A percentile compares a stretch with the other conserved stretches of the same genome.
phyloP scores from a whole-genome alignment of 2,329 filamentous ascomycete species.

The Fusarium nisikadoi region DNA sequence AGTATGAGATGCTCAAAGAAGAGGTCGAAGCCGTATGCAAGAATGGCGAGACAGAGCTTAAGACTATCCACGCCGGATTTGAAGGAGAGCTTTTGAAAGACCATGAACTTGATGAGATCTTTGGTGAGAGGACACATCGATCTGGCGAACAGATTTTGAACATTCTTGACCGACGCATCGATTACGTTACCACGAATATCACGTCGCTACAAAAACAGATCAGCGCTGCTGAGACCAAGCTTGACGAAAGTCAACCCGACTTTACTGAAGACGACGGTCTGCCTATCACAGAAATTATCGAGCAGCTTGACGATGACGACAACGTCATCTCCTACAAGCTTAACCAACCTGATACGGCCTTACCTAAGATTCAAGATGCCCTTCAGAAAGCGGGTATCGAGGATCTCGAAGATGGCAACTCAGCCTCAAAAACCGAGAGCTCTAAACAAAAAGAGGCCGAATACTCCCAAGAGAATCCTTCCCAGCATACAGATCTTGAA shows the following conservation, averaged over 20 bases:
- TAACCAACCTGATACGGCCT: constrained; percentile 73
- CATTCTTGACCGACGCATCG: constrained; percentile 75
- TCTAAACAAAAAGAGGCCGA: constrained; percentile 2
- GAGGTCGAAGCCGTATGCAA: constrained; percentile 72
- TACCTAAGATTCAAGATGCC: constrained; percentile 75
- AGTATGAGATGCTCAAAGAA: constrained; percentile 90
- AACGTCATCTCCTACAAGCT: constrained; percentile 79
- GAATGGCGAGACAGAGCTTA: constrained; percentile 60
- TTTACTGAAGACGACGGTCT: constrained; percentile 74
- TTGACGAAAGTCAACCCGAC: constrained; percentile 72
- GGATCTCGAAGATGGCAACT: constrained; percentile 49
- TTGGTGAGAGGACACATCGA: constrained; percentile 46
- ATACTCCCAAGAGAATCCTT: background rate
- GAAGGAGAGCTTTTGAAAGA: constrained; percentile 71
- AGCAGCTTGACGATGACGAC: constrained; percentile 90
- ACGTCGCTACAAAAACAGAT: constrained; percentile 78
- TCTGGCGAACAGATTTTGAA: constrained; percentile 65
- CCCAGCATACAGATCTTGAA: background rate
- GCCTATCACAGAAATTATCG: constrained; percentile 89
- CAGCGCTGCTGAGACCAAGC: constrained; percentile 73
- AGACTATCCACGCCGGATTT: constrained; percentile 67
- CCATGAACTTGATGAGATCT: constrained; percentile 64
- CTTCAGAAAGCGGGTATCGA: constrained; percentile 80
- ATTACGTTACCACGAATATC: constrained; percentile 90
- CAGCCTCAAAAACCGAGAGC: constrained; percentile 4